phyloP scores from a whole-genome alignment of 805 yeast genomes.

The Metschnikowia sp. region DNA sequence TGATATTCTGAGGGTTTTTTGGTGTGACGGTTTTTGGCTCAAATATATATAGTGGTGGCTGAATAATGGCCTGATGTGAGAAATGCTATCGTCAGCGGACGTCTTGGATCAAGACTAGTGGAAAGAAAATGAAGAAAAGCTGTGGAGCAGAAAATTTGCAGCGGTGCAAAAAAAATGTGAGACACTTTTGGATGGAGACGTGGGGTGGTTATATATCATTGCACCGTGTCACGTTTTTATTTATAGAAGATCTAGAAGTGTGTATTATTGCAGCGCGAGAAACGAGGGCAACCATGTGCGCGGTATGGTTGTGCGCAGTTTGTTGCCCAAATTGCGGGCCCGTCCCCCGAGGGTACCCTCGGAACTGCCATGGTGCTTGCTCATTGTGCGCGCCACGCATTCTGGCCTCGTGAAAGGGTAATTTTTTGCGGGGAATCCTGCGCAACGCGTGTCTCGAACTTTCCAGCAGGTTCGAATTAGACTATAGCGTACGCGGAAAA shows the following conservation, averaged over 20 bases:
- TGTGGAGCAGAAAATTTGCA: neutral
- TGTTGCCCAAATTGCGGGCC: slow-evolving; percentile 1
- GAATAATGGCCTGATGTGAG: neutral
- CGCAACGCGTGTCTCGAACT: slow-evolving; percentile 2
- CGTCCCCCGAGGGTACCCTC: neutral
- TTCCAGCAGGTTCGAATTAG: neutral
- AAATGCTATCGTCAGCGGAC: neutral
- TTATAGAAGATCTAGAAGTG: slow-evolving; percentile 17
- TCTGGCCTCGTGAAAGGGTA: neutral
- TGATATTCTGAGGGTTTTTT: neutral
- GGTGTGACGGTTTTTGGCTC: too few species aligned
- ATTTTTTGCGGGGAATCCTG: neutral
- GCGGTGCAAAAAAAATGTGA: neutral
- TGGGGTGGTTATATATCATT: slow-evolving; percentile 6
- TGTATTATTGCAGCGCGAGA: slow-evolving; percentile 1
- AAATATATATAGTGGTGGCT: too few species aligned
- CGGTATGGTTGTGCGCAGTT: neutral
- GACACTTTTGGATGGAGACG: neutral
- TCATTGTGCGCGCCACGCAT: neutral
- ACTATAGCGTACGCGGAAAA: neutral
- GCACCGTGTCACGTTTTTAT: slow-evolving; percentile 15
- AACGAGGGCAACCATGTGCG: slow-evolving; percentile 7
- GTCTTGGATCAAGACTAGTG: neutral
- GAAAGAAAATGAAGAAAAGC: neutral
- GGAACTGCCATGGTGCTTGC: neutral